Evolutionary conservation across 1,284 basidiomycete species (phyloP).

Genomic region (Ceratobasidium sp.): DNA sequence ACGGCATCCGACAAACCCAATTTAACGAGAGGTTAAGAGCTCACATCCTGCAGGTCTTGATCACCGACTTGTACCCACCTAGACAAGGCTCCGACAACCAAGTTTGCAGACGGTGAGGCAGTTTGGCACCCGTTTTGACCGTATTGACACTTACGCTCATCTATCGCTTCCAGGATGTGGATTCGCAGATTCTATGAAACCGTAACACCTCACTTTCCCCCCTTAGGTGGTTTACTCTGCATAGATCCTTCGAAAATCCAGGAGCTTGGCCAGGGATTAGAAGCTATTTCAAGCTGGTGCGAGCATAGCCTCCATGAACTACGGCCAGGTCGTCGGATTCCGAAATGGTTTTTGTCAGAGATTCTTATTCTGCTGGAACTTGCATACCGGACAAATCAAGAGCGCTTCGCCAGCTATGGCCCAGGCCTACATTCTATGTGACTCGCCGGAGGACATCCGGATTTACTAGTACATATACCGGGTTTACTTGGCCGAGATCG

Average conservation of each 20-base stretch:
- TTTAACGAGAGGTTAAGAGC: background rate
- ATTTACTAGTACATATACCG: background rate
- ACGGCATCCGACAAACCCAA: background rate
- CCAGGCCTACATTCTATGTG: background rate
- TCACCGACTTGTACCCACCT: background rate
- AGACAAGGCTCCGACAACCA: background rate
- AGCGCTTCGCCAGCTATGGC: background rate
- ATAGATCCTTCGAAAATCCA: background rate
- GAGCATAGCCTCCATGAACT: slow-evolving; percentile 5
- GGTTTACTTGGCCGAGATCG: background rate
- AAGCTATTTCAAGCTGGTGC: slow-evolving; percentile 11
- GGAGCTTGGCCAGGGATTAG: background rate
- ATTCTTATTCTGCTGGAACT: slow-evolving; percentile 10
- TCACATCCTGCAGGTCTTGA: slow-evolving; percentile 17
- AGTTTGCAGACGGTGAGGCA: background rate
- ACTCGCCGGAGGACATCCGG: background rate
- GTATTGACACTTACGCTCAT: no score
- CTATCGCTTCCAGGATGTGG: background rate
- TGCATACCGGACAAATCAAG: background rate
- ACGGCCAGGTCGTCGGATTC: background rate
- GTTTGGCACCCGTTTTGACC: background rate
- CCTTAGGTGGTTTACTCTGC: background rate
- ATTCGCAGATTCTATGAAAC: slow-evolving; percentile 5
- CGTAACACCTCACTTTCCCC: slow-evolving; percentile 17
- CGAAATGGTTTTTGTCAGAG: slow-evolving; percentile 17